phyloP scores from a whole-genome alignment of 192 early-diverging fungal genomes.

The Linnemannia hyalina region DNA sequence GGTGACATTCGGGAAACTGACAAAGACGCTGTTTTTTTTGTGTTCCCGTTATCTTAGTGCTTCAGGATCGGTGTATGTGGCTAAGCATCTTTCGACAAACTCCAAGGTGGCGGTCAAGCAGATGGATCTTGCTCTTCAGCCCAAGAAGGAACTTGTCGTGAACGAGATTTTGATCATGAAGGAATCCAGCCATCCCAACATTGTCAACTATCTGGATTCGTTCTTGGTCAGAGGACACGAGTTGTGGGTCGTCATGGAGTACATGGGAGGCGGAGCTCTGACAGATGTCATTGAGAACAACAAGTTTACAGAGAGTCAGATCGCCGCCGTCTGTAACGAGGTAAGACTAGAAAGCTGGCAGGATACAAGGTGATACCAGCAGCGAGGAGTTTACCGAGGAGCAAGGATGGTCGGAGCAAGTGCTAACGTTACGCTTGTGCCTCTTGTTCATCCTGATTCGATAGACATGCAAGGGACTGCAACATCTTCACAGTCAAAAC shows the following conservation, averaged over 20 bases:
- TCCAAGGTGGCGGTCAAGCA: conserved; percentile 94
- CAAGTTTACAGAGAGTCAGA: conserved; percentile 91
- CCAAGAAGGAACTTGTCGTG: conserved; percentile 91
- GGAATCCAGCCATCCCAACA: conserved; percentile 93
- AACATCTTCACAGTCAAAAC: conserved; percentile 83
- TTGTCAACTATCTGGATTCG: conserved; percentile 97
- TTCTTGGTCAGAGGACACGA: conserved; percentile 89
- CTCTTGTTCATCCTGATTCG: not conserved
- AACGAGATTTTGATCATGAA: conserved; percentile 97
- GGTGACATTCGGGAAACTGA: not conserved
- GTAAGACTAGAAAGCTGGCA: conserved; percentile 47
- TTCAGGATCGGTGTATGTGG: conserved; percentile 98
- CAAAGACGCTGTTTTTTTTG: not conserved
- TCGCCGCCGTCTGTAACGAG: conserved; percentile 95
- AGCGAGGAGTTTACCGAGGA: not conserved
- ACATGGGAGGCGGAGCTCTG: conserved; percentile 98
- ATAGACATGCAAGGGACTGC: conserved; percentile 83
- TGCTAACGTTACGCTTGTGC: not conserved
- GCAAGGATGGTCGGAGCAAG: not conserved
- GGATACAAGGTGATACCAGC: not conserved
- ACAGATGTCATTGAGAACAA: conserved; percentile 98
- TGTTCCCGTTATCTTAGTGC: conserved; percentile 64
- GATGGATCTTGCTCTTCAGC: conserved; percentile 90
- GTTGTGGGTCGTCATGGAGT: conserved; percentile 99
- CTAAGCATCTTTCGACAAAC: conserved; percentile 78